These are phyloP conservation scores for Glycyrrhiza uralensis DNA, from an alignment of 306 rosid genomes.

Conservation along the genomic window DNA sequence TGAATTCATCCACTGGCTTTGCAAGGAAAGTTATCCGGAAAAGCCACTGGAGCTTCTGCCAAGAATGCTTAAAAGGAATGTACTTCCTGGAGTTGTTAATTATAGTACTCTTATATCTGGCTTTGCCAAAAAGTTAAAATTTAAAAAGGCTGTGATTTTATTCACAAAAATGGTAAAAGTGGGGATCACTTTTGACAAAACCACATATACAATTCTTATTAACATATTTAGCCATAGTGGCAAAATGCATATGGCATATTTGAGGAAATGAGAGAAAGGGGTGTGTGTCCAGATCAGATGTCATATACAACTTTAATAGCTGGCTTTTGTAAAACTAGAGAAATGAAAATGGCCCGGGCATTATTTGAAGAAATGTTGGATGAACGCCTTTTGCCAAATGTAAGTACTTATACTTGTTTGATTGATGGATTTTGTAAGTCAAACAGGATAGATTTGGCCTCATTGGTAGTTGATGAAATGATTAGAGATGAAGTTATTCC, in stretches of 20 bases:
- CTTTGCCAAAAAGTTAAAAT: slow-evolving; percentile 45
- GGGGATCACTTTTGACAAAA: slow-evolving; percentile 38
- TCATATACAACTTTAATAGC: slow-evolving; percentile 52
- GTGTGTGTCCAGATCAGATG: slow-evolving; percentile 41
- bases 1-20: slow-evolving; percentile 39
- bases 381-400: slow-evolving; percentile 40
- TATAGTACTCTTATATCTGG: slow-evolving; percentile 49
- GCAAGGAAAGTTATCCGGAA: slow-evolving; percentile 40
- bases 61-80: slow-evolving; percentile 54
- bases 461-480: slow-evolving; percentile 45
- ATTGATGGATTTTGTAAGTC: slow-evolving; percentile 53
- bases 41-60: slow-evolving; percentile 53
- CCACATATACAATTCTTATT: slow-evolving; percentile 46
- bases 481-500: slow-evolving; percentile 36
- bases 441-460: slow-evolving; percentile 44
- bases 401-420: slow-evolving; percentile 54
- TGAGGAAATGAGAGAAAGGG: slow-evolving; percentile 39
- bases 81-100: slow-evolving; percentile 44
- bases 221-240: slow-evolving; percentile 31
- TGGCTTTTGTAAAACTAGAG: slow-evolving; percentile 44
- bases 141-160: slow-evolving; percentile 38
- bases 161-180: slow-evolving; percentile 41
- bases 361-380: slow-evolving; percentile 47
- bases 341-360: slow-evolving; percentile 41
- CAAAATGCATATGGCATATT: slow-evolving; percentile 33